phyloP scores from a whole-genome alignment of 495 filamentous ascomycete genomes.

The Xylaria castorea region DNA sequence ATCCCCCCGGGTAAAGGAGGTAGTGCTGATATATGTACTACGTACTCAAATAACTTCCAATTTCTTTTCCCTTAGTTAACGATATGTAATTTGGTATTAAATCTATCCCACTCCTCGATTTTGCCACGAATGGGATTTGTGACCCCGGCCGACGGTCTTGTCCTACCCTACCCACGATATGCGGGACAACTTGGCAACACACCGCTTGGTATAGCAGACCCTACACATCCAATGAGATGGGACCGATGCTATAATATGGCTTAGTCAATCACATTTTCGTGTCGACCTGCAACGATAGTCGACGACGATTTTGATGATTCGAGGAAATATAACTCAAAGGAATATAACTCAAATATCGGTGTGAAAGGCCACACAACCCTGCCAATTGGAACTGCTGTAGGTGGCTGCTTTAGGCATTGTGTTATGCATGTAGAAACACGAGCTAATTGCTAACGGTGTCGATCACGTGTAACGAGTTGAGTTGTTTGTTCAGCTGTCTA shows the following conservation, averaged over 20 bases:
- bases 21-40: background rate
- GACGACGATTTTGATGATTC: background rate
- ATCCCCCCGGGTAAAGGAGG: conserved; percentile 7
- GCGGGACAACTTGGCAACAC: background rate
- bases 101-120: background rate
- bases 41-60: background rate
- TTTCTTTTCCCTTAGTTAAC: background rate
- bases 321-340: background rate
- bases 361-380: background rate
- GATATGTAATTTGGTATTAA: background rate
- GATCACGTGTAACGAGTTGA: conserved; percentile 11
- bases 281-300: background rate
- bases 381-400: background rate
- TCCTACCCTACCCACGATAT: conserved; percentile 8
- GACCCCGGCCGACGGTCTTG: background rate
- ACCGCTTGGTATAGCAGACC: background rate
- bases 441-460: conserved; percentile 1
- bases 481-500: background rate
- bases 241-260: background rate
- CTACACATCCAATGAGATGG: background rate
- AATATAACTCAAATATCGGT: conserved; percentile 4
- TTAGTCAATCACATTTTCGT: background rate
- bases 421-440: background rate
- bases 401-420: background rate
- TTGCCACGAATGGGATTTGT: background rate